Evolutionary conservation across 2,329 filamentous ascomycete species (phyloP), one percentile per base, ranked within the genome.

Genomic region (Fusarium scirpi): DNA sequence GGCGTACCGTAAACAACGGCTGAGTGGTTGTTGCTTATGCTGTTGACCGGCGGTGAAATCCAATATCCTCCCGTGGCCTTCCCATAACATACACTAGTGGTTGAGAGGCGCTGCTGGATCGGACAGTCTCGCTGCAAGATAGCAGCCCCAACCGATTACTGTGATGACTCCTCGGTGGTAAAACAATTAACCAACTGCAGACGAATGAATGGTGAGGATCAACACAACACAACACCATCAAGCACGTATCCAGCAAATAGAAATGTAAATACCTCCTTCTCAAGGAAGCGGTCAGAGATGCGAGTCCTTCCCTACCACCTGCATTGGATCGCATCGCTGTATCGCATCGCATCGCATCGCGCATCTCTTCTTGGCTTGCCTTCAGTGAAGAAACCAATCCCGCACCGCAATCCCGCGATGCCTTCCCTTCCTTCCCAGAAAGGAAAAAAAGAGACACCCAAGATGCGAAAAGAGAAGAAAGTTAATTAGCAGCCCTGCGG

Each of bases 281-380:
- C 24, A 22, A 69, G 66, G 61, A 53, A 61, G 66, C 66, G 66
- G 66, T 69, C 66, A 69, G 54, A 58, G 51, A 64, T 62, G 66
- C 65, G 62, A 27, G 62, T 51, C 65, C 45, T 60, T 44, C 47
- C 47, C 30, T 52, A 45, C 62, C 64, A 48, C 63, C 64, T 67
- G 49, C 62, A 67, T 67, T 62, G 57, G 57, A 67, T 65, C 46
- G 63, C 57, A 67, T 67, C 47, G 18, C 55, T 67, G 48, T 49
- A 67, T 56, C 53, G 61, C 51, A 67, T 63, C 59, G 20, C 43
- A 24, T 24, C 24, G 24, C 24, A 24, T 24, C 24, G 24, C 24
- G 24, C 24, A 49, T 47, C n/a, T 58, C 27, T 24, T 65, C 43
- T 32, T 54, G 43, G 62, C 61, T 51, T 49, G 22, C 63, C 41